phyloP scores from a whole-genome alignment of 371 early-diverging fungal genomes.

The Mortierella sp. region DNA sequence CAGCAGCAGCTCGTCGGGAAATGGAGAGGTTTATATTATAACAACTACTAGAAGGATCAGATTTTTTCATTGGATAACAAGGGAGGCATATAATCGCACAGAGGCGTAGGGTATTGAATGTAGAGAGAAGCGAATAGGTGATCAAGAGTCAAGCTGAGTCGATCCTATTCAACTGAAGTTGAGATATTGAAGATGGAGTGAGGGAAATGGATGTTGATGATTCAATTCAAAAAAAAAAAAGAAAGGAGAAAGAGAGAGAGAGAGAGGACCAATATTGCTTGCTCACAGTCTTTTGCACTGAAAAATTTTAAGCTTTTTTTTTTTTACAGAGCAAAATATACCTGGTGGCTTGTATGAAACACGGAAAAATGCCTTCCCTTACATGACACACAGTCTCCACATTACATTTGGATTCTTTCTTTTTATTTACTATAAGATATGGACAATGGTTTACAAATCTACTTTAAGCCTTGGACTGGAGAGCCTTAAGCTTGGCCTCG shows the following conservation, averaged over 20 bases:
- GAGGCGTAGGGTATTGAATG: slow-evolving; percentile 17
- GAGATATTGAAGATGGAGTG: background rate
- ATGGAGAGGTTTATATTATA: slow-evolving; percentile 29
- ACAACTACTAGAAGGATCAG: slow-evolving; percentile 12
- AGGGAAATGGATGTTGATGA: background rate
- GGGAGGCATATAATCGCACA: slow-evolving; percentile 52
- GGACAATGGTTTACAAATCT: slow-evolving; percentile 7
- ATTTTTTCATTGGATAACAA: slow-evolving; percentile 47
- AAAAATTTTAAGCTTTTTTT: slow-evolving; percentile 20
- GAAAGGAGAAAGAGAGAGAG: background rate
- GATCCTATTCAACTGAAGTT: slow-evolving; percentile 29
- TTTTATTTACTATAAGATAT: slow-evolving; percentile 12
- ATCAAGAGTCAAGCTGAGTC: slow-evolving; percentile 33
- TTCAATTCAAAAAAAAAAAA: background rate
- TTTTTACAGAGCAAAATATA: background rate
- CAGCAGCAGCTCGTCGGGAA: slow-evolving; percentile 38
- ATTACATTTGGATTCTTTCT: background rate
- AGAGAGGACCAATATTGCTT: background rate
- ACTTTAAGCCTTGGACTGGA: slow-evolving; percentile 56
- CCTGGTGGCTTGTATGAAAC: background rate
- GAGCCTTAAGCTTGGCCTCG: slow-evolving; percentile 62
- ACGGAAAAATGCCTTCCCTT: no score
- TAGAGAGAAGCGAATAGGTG: slow-evolving; percentile 13
- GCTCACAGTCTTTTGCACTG: no score
- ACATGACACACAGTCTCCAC: no score